Evolutionary conservation across 1,284 basidiomycete genomes (phyloP), one percentile per base, ranked within the genome.

Genomic region (Farysia itapuensis): DNA sequence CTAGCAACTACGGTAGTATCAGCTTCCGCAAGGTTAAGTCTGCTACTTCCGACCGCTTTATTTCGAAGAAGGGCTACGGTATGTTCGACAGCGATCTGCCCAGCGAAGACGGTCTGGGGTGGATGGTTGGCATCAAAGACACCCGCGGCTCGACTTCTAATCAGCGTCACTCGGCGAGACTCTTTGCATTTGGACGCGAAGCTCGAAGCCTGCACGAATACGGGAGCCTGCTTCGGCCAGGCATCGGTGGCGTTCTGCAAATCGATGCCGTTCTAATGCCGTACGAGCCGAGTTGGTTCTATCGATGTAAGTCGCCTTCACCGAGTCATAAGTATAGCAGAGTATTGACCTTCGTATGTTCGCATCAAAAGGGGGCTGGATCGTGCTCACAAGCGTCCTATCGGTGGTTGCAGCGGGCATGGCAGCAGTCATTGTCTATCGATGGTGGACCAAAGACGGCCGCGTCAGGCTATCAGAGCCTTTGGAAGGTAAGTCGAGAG

Each of bases 121-220:
- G 84, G 75, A 79, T 91, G 36, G 85, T 95, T n/a, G 92, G 94
- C 5, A 91, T 97, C 74, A 87, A 87, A 78, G 87, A 86, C 36
- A 90, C 91, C 2, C 81, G 90, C 11, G 90, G 90, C 7, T 81
- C 85, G 26, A 85, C 84, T 12, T n/a, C n/a, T n/a, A 80, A 81
- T 37, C 80, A 81, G 30, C 87, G 91, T 6, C 60, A 74, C 71
- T 88, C 85, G 79, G 93, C 91, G 11, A 81, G 81, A 19, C 84
- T 97, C 2, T 73, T 88, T 12, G 81, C 81, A 3, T 91, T 88
- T 82, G 94, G 94, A 9, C 82, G 90, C 35, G 86, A 88, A 11
- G 90, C 87, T 23, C 35, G 80, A 19, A 43, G 42, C 6, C 33
- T 50, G 14, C 29, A 12, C 12, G 35, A 29, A 11, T 32, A 39